Percentiles rank a stretch among this genome's conserved stretches.
phyloP scores from a whole-genome alignment of 176 grass and related monocot species.

The Aegilops tauschii region DNA sequence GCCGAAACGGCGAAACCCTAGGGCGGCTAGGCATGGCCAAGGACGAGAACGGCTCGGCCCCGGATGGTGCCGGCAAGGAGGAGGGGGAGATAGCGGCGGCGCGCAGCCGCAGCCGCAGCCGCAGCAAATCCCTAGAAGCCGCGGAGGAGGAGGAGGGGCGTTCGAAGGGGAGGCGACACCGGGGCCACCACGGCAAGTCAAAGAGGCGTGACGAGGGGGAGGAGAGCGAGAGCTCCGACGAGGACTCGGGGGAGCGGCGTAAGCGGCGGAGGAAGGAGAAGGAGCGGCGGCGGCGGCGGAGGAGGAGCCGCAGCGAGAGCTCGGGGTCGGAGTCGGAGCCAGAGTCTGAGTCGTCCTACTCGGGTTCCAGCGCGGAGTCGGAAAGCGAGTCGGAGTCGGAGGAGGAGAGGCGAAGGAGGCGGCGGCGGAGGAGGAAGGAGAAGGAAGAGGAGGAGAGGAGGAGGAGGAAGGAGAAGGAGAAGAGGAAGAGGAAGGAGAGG shows the following conservation, averaged over 20 bases:
- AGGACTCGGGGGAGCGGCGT: constrained; percentile 50
- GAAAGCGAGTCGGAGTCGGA: constrained; percentile 56
- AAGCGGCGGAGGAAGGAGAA: constrained; percentile 59
- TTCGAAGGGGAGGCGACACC: constrained; percentile 31
- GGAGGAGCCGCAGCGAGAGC: constrained; percentile 45
- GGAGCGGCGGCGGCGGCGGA: constrained; percentile 37
- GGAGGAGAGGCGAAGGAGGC: constrained; percentile 49
- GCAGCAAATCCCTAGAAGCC: constrained; percentile 35
- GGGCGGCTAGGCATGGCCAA: constrained; percentile 37
- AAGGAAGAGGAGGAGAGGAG: constrained; percentile 44
- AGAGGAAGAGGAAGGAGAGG: constrained; percentile 34
- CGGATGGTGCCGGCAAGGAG: constrained; percentile 13
- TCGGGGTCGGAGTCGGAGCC: constrained; percentile 48
- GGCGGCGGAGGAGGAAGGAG: constrained; percentile 49
- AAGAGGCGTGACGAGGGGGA: constrained; percentile 42
- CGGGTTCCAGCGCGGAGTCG: constrained; percentile 50
- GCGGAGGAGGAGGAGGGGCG: constrained; percentile 16
- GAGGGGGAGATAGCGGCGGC: background rate
- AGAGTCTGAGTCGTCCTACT: constrained; percentile 58
- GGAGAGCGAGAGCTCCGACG: constrained; percentile 39
- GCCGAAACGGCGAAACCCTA: constrained; percentile 51
- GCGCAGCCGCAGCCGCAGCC: constrained; percentile 34
- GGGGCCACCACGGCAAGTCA: constrained; percentile 36
- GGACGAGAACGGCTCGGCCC: constrained; percentile 24
- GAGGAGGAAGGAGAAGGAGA: constrained; percentile 39